These are phyloP conservation scores for Penicillium sp. DNA, from an alignment of 2,329 filamentous ascomycete species.

Conservation along the genomic window DNA sequence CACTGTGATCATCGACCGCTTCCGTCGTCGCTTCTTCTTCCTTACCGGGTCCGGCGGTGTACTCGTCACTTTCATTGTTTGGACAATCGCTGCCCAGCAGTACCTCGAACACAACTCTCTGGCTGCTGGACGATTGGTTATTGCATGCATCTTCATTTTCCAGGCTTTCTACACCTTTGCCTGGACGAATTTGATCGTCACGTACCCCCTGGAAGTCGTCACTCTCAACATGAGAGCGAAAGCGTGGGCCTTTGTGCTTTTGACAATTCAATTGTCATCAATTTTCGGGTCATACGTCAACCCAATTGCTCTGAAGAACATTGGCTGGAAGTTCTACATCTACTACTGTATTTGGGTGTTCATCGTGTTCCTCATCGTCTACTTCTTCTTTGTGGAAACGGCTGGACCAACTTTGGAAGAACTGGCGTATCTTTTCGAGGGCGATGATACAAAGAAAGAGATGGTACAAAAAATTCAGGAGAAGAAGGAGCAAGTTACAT, in stretches of 20 bases:
- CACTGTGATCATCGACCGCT: slow-evolving; percentile 39
- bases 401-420: slow-evolving; percentile 12
- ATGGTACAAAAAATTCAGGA: slow-evolving; percentile 11
- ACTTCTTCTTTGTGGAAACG: slow-evolving; percentile 15
- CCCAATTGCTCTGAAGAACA: slow-evolving; percentile 28
- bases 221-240: slow-evolving; percentile 49
- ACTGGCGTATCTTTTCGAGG: slow-evolving; percentile 14
- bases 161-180: slow-evolving; percentile 47
- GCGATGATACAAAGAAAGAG: slow-evolving; percentile 10
- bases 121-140: slow-evolving; percentile 37
- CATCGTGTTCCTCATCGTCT: slow-evolving; percentile 15
- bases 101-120: slow-evolving; percentile 27
- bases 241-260: slow-evolving; percentile 45
- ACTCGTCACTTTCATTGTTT: slow-evolving; percentile 49
- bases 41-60: slow-evolving; percentile 42
- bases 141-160: slow-evolving; percentile 50
- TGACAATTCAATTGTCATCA: slow-evolving; percentile 36
- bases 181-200: slow-evolving; percentile 49
- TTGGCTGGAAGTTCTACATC: slow-evolving; percentile 34
- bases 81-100: slow-evolving; percentile 54
- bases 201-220: slow-evolving; percentile 48
- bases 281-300: slow-evolving; percentile 31
- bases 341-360: slow-evolving; percentile 27
- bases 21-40: slow-evolving; percentile 44
- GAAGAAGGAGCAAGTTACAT: slow-evolving; percentile 14